phyloP scores from a whole-genome alignment of 2,329 filamentous ascomycete species.

The Cordyceps farinosa region DNA sequence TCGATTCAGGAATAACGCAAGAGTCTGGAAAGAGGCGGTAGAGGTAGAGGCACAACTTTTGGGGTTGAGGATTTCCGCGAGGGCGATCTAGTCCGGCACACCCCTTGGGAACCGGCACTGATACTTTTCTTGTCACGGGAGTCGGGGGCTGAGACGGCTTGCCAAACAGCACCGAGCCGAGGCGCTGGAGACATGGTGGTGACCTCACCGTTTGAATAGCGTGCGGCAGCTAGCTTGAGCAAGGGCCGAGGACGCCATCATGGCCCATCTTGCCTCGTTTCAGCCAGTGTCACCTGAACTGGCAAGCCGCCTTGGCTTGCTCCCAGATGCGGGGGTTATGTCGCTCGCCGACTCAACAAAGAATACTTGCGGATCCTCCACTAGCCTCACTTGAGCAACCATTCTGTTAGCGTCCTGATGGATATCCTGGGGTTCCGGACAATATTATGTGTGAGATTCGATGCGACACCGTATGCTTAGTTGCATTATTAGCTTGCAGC shows the following conservation, averaged over 20 bases:
- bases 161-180: neutral
- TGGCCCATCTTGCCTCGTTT: constrained; percentile 15
- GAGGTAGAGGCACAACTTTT: neutral
- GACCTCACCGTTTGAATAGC: constrained; percentile 6
- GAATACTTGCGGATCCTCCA: neutral
- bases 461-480: neutral
- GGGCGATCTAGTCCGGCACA: neutral
- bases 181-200: neutral
- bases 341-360: neutral
- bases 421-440: neutral
- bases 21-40: neutral
- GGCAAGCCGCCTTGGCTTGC: constrained; percentile 10
- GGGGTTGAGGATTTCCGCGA: neutral
- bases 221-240: neutral
- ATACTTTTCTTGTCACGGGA: neutral
- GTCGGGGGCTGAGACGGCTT: neutral
- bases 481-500: neutral
- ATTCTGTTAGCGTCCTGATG: neutral
- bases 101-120: neutral
- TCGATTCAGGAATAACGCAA: constrained; percentile 5
- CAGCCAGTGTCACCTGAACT: constrained; percentile 15
- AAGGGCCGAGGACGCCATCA: constrained; percentile 7
- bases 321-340: constrained; percentile 11
- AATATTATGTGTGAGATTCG: neutral
- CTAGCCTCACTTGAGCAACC: neutral